These are phyloP conservation scores for Diplodia sapinea DNA, from an alignment of 2,329 filamentous ascomycete species.

Conservation along the genomic window DNA sequence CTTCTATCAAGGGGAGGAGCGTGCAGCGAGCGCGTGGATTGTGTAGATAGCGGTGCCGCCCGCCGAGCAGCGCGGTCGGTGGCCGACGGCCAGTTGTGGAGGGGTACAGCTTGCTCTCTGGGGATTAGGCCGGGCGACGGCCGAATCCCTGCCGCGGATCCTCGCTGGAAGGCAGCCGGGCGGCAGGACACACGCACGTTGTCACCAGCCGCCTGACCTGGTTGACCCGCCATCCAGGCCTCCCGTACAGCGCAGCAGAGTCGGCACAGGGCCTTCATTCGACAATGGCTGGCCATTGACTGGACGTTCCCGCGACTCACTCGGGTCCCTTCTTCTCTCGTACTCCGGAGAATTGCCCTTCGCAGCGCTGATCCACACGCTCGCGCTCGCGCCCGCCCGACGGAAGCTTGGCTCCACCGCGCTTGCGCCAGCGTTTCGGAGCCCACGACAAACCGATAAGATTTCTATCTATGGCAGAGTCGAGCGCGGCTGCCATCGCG, in stretches of 20 bases:
- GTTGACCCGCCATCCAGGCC: conserved; percentile 1
- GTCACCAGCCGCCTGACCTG: neutral
- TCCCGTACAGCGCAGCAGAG: neutral
- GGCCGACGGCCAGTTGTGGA: conserved; percentile 21
- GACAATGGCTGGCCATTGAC: conserved; percentile 6
- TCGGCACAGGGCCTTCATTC: conserved; percentile 14
- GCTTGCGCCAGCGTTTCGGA: neutral
- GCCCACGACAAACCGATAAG: neutral
- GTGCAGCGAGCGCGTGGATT: neutral
- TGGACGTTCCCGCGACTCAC: neutral
- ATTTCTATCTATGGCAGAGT: conserved; percentile 2
- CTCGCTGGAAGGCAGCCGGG: too few species aligned
- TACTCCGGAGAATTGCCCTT: conserved; percentile 1
- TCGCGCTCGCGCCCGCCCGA: neutral
- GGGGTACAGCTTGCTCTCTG: conserved; percentile 15
- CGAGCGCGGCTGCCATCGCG: conserved; percentile 1
- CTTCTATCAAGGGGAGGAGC: conserved; percentile 12
- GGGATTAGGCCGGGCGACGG: conserved; percentile 19
- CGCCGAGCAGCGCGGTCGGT: conserved; percentile 5
- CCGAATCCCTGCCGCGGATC: conserved; percentile 24
- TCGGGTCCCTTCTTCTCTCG: neutral
- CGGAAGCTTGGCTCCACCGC: conserved; percentile 15
- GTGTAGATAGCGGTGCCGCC: conserved; percentile 12
- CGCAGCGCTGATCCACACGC: conserved; percentile 2
- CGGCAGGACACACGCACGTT: conserved; percentile 1